phyloP scores from a whole-genome alignment of 257 asterid genomes.

The Jaltomata sinuosa region DNA sequence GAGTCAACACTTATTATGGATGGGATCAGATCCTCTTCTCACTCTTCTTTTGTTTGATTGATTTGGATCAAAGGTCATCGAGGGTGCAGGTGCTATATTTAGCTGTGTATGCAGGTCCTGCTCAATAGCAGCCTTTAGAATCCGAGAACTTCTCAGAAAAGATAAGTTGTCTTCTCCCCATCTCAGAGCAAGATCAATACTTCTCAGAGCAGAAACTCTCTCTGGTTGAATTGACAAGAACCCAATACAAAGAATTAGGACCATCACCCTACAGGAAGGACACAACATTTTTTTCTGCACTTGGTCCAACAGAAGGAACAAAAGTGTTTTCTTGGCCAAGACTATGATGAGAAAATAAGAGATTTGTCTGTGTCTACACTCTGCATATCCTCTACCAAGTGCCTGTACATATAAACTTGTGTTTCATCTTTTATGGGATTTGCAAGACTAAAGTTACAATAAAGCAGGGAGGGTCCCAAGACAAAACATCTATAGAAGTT shows the following conservation, averaged over 20 bases:
- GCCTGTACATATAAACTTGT: slow-evolving; percentile 18
- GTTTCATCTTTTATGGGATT: slow-evolving; percentile 21
- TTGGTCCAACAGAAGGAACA: not conserved
- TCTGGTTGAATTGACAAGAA: slow-evolving; percentile 28
- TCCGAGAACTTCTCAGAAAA: slow-evolving; percentile 18
- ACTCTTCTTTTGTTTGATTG: slow-evolving; percentile 61
- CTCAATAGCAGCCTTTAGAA: slow-evolving; percentile 17
- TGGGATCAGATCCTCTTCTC: slow-evolving; percentile 72
- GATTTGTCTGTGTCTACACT: slow-evolving; percentile 13
- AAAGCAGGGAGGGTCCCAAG: slow-evolving; percentile 31
- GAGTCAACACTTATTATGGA: slow-evolving; percentile 58
- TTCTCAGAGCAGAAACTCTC: slow-evolving; percentile 33
- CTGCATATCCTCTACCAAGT: slow-evolving; percentile 2
- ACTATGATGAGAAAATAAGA: slow-evolving; percentile 10
- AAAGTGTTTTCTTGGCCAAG: slow-evolving; percentile 2
- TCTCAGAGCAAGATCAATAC: slow-evolving; percentile 42
- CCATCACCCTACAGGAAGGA: slow-evolving; percentile 21
- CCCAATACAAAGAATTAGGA: slow-evolving; percentile 36
- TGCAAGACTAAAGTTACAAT: slow-evolving; percentile 49
- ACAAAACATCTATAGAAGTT: slow-evolving; percentile 36
- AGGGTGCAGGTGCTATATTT: slow-evolving; percentile 50
- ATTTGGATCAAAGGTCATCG: slow-evolving; percentile 44
- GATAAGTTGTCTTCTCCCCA: slow-evolving; percentile 12
- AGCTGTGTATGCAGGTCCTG: slow-evolving; percentile 31
- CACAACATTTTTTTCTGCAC: slow-evolving; percentile 38